Evolutionary conservation across 768 basidiomycete genomes (phyloP), one percentile per base, ranked within the genome.

Genomic region (Podaxis sp.): DNA sequence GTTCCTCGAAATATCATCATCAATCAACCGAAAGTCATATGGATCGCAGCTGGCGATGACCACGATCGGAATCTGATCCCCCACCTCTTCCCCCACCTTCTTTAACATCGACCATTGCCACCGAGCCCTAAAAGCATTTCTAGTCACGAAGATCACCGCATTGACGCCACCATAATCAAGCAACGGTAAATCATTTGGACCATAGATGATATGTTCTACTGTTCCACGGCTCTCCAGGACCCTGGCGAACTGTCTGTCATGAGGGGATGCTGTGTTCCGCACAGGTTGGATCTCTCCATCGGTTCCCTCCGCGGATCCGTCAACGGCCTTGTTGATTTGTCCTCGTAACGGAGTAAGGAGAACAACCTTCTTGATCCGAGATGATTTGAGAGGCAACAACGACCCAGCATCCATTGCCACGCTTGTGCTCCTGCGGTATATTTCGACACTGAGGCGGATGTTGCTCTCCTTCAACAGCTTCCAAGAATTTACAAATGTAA

Each of bases 11-110:
- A 61, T 36, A 10, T 71, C 67, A 4, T 44, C 61, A 13, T 64
- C 68, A 14, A 55, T 46, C 36, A 70, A 65, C 7, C 67, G 71
- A 13, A 86, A 59, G 62, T 89, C 87, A 64, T 89, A 90, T 28
- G 88, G 88, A n/a, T 79, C 82, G 66, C 87, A 87, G 38, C 83
- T 87, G 18, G 84, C 79, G 0, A 89, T 62, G 13, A 88, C 68
- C 1, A 86, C 74, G 36, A 86, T 69, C 16, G 73, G 72, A 16
- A 72, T 66, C 0, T 32, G 32, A 44, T 38, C 53, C 16, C 21
- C 25, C 7, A 54, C 16, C 21, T 3, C 25, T 7, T 27, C 23
- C 2, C 55, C 57, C 2, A 6, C 58, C 18, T 61, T 70, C 47
- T 66, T 62, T 56, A 87, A 63, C 40, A 74, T 72, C 10, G 73